Conservation (phyloP, 345 rosid species). For the Ceriops decandra region DNA sequence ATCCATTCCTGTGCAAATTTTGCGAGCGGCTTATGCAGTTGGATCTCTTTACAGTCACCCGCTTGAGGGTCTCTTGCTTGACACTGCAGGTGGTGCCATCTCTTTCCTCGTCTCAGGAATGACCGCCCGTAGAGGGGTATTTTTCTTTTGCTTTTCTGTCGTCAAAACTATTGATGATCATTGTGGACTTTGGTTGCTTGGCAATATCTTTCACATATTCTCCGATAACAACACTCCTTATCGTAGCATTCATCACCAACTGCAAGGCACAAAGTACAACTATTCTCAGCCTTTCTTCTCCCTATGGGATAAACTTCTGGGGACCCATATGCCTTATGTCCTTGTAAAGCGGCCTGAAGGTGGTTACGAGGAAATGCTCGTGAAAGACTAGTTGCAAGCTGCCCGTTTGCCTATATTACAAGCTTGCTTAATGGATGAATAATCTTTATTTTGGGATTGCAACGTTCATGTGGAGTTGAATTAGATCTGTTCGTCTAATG, state of each 20-base stretch:
- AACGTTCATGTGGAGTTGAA: too few species aligned
- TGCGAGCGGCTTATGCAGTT: slow-evolving; percentile 40
- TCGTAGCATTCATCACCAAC: slow-evolving; percentile 78
- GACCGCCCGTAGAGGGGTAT: slow-evolving; percentile 60
- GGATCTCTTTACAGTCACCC: slow-evolving; percentile 72
- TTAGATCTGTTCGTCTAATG: too few species aligned
- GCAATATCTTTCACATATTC: slow-evolving; percentile 54
- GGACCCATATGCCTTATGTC: slow-evolving; percentile 59
- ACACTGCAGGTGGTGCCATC: slow-evolving; percentile 61
- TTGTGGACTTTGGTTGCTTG: slow-evolving; percentile 69
- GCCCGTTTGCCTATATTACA: too few species aligned
- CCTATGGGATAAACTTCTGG: slow-evolving; percentile 62
- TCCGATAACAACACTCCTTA: slow-evolving; percentile 65
- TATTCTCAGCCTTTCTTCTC: slow-evolving; percentile 80
- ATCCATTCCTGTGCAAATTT: background rate
- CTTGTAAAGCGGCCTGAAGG: slow-evolving; percentile 58
- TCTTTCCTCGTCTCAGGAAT: slow-evolving; percentile 70
- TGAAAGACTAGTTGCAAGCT: slow-evolving; percentile 36
- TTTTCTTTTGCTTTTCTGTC: slow-evolving; percentile 63
- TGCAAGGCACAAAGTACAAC: slow-evolving; percentile 56
- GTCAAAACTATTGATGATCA: slow-evolving; percentile 67
- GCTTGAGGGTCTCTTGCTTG: slow-evolving; percentile 54
- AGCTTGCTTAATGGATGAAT: too few species aligned
- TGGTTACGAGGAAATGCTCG: slow-evolving; percentile 59
- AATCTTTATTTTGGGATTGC: slow-evolving; percentile 11